Evolutionary conservation across 1,284 basidiomycete genomes (phyloP).

Genomic region (Malassezia globosa): DNA sequence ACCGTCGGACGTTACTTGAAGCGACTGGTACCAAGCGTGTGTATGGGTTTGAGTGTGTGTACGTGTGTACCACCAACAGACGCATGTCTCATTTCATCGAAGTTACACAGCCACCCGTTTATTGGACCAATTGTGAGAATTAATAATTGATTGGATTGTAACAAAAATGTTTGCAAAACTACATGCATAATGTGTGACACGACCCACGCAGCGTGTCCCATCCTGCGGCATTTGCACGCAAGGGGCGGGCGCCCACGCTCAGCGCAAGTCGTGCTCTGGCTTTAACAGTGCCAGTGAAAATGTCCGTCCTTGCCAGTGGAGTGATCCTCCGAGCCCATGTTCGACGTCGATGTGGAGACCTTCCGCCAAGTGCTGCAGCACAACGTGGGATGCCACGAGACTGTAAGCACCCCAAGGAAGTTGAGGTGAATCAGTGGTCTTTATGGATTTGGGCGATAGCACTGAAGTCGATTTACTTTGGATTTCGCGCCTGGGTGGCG

Average conservation of each 20-base stretch:
- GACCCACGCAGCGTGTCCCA: background rate
- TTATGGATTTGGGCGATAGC: no score
- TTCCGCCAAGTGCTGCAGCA: slow-evolving; percentile 9
- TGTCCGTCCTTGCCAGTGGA: slow-evolving; percentile 2
- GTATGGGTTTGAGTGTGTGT: no score
- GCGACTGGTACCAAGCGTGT: no score
- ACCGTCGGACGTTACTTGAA: no score
- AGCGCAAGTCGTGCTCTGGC: slow-evolving; percentile 1
- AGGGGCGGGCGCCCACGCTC: background rate
- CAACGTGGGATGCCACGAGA: slow-evolving; percentile 11
- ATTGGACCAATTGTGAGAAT: no score
- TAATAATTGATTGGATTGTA: background rate
- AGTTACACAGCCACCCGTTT: no score
- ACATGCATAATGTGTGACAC: background rate
- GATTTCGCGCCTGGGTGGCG: no score
- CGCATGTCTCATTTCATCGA: no score
- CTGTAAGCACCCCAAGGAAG: slow-evolving; percentile 13
- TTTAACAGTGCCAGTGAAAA: background rate
- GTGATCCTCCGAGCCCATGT: background rate
- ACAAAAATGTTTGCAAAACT: background rate
- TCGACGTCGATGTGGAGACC: slow-evolving; percentile 14
- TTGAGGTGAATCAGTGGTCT: no score
- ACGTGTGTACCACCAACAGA: no score
- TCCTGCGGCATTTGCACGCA: background rate
- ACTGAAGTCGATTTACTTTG: no score